phyloP scores from a whole-genome alignment of 2,329 filamentous ascomycete species.

The Ceratocystis cubensis region DNA sequence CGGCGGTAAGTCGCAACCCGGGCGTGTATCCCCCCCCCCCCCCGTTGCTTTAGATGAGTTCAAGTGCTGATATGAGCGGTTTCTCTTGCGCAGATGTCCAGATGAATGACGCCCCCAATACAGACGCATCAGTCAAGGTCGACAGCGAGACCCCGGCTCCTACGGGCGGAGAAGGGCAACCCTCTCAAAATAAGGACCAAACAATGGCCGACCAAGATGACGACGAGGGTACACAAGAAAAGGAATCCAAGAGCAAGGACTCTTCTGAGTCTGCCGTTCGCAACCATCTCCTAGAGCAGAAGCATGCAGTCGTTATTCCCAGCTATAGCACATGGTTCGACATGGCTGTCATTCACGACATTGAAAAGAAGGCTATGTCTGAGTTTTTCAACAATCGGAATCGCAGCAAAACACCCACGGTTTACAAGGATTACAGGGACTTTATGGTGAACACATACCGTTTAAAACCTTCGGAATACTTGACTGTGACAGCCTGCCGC shows the following conservation, averaged over 20 bases:
- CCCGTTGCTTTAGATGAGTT: neutral
- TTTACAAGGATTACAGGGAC: conserved; percentile 98
- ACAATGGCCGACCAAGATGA: conserved; percentile 39
- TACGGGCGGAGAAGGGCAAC: conserved; percentile 49
- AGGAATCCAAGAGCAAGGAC: conserved; percentile 61
- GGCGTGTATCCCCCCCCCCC: neutral
- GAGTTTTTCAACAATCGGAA: conserved; percentile 99
- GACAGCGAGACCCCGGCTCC: conserved; percentile 50
- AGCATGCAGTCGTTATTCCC: conserved; percentile 87
- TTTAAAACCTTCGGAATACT: conserved; percentile 86
- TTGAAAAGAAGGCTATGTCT: conserved; percentile 87
- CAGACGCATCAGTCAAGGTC: conserved; percentile 44
- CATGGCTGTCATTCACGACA: conserved; percentile 81
- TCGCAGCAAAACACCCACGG: conserved; percentile 89
- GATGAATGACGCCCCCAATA: conserved; percentile 43
- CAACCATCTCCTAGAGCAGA: conserved; percentile 83
- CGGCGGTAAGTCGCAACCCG: conserved; percentile 16
- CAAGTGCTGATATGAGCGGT: neutral
- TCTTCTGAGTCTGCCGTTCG: conserved; percentile 74
- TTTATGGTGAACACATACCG: conserved; percentile 99
- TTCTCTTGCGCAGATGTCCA: conserved; percentile 40
- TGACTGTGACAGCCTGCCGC: conserved; percentile 91
- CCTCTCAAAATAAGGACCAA: conserved; percentile 32
- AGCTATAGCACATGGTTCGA: conserved; percentile 99
- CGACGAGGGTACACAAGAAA: conserved; percentile 36